A percentile compares a stretch with the other conserved stretches of the same genome.
Evolutionary conservation across 257 asterid species (phyloP).

Genomic region (Paulownia fortunei): DNA sequence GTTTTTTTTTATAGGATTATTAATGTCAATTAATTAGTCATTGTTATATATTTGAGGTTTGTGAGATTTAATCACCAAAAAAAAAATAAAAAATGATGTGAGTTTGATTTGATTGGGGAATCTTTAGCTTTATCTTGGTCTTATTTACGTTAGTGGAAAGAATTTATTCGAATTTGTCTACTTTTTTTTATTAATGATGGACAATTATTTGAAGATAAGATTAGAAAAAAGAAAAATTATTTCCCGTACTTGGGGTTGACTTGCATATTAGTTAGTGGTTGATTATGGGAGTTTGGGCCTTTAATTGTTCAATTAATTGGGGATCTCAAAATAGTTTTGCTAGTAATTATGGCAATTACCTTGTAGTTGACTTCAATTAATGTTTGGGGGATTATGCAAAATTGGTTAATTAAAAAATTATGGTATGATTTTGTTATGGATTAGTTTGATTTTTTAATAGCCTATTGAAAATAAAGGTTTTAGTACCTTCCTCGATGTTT

Average conservation of each 20-base stretch:
- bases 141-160: background rate
- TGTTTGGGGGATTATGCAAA: too few relatives aligned
- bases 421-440: too few relatives aligned
- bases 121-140: background rate
- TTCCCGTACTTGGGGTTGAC: conserved; percentile 30
- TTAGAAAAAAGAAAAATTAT: too few relatives aligned
- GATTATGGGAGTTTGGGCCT: conserved; percentile 5
- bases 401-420: too few relatives aligned
- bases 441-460: background rate
- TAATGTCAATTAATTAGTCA: background rate
- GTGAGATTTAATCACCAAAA: background rate
- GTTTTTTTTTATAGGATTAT: background rate
- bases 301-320: conserved; percentile 23
- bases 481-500: too few relatives aligned
- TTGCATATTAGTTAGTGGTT: background rate
- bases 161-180: background rate
- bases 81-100: background rate
- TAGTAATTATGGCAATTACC: background rate
- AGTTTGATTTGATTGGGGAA: background rate
- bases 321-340: background rate
- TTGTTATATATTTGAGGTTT: background rate
- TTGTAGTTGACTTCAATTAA: background rate
- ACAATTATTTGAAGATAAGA: too few relatives aligned
- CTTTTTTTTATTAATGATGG: background rate
- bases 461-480: background rate